A percentile compares a stretch with the other conserved stretches of the same genome.
These are phyloP conservation scores for Eragrostis curvula DNA, from an alignment of 176 grass and related monocot species.

Conservation along the genomic window DNA sequence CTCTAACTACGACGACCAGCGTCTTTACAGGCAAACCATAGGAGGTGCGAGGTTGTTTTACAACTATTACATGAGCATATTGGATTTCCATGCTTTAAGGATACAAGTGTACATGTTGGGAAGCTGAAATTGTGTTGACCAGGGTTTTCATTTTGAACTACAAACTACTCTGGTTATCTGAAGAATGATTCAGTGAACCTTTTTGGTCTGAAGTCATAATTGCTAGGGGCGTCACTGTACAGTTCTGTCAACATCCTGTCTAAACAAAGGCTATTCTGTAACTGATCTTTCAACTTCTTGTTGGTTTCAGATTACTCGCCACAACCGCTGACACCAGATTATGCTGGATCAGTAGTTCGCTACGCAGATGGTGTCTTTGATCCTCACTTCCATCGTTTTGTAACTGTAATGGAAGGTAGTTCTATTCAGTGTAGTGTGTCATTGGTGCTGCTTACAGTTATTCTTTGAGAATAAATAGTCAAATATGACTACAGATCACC, in stretches of 20 bases:
- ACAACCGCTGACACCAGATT: slow-evolving; percentile 65
- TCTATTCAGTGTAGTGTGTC: not conserved
- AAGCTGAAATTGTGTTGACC: not conserved
- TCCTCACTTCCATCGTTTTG: slow-evolving; percentile 71
- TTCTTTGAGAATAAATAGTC: slow-evolving; percentile 1
- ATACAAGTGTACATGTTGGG: too few species aligned
- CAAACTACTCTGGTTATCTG: slow-evolving; percentile 2
- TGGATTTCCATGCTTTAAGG: not conserved
- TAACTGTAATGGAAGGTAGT: slow-evolving; percentile 91
- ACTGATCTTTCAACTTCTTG: not conserved
- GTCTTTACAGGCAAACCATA: slow-evolving; percentile 65
- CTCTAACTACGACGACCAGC: slow-evolving; percentile 81
- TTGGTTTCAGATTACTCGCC: slow-evolving; percentile 52
- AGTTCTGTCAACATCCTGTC: not conserved
- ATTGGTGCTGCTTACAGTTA: not conserved
- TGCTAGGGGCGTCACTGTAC: not conserved
- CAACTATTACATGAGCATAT: not conserved
- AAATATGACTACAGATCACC: slow-evolving; percentile 59
- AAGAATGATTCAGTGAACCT: not conserved
- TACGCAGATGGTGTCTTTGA: slow-evolving; percentile 81
- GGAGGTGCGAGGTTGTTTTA: slow-evolving; percentile 48
- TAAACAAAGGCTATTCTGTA: not conserved
- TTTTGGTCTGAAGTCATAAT: not conserved
- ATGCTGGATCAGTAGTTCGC: slow-evolving; percentile 47
- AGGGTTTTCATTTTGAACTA: slow-evolving; percentile 1